phyloP scores from a whole-genome alignment of 129 eudicot species.

The Dittrichia graveolens region DNA sequence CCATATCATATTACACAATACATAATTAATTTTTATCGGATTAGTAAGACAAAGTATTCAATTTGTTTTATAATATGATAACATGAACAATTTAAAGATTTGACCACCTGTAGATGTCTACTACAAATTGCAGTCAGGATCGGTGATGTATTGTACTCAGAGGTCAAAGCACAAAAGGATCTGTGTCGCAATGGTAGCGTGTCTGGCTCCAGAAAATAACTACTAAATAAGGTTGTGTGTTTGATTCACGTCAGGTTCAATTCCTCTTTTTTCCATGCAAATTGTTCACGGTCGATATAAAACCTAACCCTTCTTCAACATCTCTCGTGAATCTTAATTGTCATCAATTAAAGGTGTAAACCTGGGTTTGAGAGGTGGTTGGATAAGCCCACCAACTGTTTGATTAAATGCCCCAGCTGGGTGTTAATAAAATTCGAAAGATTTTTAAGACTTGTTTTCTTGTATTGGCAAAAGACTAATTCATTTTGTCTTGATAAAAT shows the following conservation, averaged over 20 bases:
- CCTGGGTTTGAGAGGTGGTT: slow-evolving; percentile 22
- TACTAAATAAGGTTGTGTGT: slow-evolving; percentile 98
- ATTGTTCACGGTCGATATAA: no score
- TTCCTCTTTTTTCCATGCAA: background rate
- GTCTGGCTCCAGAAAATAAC: slow-evolving; percentile 98
- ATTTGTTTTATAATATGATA: no score
- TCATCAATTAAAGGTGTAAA: slow-evolving; percentile 40
- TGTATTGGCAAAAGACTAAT: slow-evolving; percentile 54
- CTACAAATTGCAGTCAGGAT: no score
- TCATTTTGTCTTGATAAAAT: no score
- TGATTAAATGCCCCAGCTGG: slow-evolving; percentile 50
- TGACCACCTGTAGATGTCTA: background rate
- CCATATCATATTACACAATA: no score
- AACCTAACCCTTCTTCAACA: background rate
- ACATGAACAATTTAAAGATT: no score
- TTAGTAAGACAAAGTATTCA: no score
- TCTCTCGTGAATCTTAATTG: background rate
- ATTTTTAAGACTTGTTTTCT: slow-evolving; percentile 39
- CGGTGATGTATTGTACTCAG: background rate
- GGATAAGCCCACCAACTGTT: slow-evolving; percentile 46
- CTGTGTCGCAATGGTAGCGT: slow-evolving; percentile 97
- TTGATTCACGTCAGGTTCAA: slow-evolving; percentile 88
- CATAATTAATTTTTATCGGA: no score
- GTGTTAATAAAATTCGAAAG: slow-evolving; percentile 31
- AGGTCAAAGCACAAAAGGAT: slow-evolving; percentile 20